phyloP scores from a whole-genome alignment of 257 asterid genomes.

The Solanum tacnaense region DNA sequence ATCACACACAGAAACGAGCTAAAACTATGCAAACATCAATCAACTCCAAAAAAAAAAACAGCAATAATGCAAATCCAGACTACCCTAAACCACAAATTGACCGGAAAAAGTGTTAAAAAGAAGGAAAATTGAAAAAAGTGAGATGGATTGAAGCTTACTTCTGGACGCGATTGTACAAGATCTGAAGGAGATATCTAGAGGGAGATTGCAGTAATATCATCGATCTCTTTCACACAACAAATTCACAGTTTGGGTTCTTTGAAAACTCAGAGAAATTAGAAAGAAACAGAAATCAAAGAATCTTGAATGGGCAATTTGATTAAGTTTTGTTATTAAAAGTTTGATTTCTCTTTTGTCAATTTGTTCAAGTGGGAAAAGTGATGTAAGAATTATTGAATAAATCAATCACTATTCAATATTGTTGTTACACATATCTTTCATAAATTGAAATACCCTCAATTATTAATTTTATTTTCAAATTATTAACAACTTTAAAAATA shows the following conservation, averaged over 20 bases:
- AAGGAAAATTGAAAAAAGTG: neutral
- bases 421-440: neutral
- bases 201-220: slow-evolving; percentile 87
- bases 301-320: neutral
- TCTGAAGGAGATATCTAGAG: slow-evolving; percentile 83
- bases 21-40: neutral
- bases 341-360: neutral
- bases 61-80: neutral
- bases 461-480: no score
- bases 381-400: neutral
- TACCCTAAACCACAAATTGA: neutral
- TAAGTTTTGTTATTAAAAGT: neutral
- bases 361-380: neutral
- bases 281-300: neutral
- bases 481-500: no score
- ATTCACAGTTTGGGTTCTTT: neutral
- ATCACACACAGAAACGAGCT: neutral
- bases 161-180: slow-evolving; percentile 67
- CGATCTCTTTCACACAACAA: slow-evolving; percentile 1
- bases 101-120: neutral
- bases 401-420: neutral
- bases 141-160: slow-evolving; percentile 32
- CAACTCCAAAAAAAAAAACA: neutral
- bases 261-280: neutral
- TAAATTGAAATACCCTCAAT: no score